These are phyloP conservation scores for Beauveria sp. DNA, from an alignment of 2,329 filamentous ascomycete species.

Conservation along the genomic window DNA sequence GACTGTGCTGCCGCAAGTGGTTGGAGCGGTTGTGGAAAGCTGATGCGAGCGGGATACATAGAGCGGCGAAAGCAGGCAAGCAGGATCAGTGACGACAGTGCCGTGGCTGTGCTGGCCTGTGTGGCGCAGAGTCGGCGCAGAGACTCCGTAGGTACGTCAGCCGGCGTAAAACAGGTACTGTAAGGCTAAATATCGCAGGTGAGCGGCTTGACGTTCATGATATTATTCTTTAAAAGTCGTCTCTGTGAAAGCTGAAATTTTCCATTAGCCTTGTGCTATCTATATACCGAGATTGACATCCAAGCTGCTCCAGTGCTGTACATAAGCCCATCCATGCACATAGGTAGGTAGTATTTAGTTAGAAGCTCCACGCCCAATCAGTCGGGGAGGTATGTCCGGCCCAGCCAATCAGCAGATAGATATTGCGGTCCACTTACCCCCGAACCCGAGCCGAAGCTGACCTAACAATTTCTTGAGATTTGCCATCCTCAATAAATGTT, in stretches of 20 bases:
- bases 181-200: not conserved
- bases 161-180: constrained; percentile 2
- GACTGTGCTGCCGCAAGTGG: constrained; percentile 12
- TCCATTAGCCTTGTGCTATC: not conserved
- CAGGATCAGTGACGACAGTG: constrained; percentile 13
- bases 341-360: no score
- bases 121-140: constrained; percentile 7
- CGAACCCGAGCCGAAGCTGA: constrained; percentile 14
- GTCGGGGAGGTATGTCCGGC: not conserved
- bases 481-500: constrained; percentile 8
- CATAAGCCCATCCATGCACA: not conserved
- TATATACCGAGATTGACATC: not conserved
- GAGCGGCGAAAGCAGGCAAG: constrained; percentile 10
- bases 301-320: not conserved
- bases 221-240: not conserved
- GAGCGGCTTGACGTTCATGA: not conserved
- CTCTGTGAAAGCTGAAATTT: not conserved
- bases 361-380: not conserved
- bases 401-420: constrained; percentile 6
- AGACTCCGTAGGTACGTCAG: not conserved
- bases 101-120: constrained; percentile 13
- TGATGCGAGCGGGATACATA: not conserved
- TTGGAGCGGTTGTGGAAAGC: not conserved
- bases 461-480: constrained; percentile 14
- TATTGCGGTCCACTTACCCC: constrained; percentile 11